Evolutionary conservation across 2,329 filamentous ascomycete species (phyloP).

Genomic region (Fusarium brachygibbosum): DNA sequence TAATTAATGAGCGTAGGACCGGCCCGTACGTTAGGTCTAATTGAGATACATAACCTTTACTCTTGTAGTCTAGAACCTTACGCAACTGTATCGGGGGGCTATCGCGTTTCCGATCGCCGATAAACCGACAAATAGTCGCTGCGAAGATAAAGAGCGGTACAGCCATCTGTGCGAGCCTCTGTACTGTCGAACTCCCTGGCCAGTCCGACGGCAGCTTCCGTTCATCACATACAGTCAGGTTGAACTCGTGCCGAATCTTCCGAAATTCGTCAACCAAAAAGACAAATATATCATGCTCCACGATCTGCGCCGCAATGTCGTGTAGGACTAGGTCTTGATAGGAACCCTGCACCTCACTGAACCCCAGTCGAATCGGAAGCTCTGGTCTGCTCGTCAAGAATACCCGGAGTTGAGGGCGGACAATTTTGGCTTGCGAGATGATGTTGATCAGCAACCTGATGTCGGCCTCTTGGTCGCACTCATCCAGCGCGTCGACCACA

Average conservation of each 20-base stretch:
- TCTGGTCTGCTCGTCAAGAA: conserved; percentile 61
- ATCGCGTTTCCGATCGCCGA: conserved; percentile 41
- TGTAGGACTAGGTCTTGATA: conserved; percentile 53
- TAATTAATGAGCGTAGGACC: not conserved
- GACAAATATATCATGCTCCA: conserved; percentile 55
- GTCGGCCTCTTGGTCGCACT: conserved; percentile 45
- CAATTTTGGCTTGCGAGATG: conserved; percentile 11
- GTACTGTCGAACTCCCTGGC: conserved; percentile 9
- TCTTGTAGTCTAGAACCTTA: not conserved
- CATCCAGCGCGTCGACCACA: conserved; percentile 53
- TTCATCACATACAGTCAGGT: not conserved
- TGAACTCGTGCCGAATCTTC: not conserved
- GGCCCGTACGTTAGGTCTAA: not conserved
- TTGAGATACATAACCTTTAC: not conserved
- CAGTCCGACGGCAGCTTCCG: conserved; percentile 17
- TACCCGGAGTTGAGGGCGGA: conserved; percentile 32
- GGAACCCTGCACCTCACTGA: conserved; percentile 46
- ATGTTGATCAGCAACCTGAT: no score
- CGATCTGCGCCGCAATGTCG: conserved; percentile 47
- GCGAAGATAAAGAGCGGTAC: conserved; percentile 56
- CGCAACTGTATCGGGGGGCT: conserved; percentile 26
- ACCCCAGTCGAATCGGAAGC: conserved; percentile 54
- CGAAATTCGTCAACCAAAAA: not conserved
- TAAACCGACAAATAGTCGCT: conserved; percentile 51
- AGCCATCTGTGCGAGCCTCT: conserved; percentile 39